Base-by-base conservation (phyloP, 176 grass and related monocot genomes). In the Lolium perenne region DNA sequence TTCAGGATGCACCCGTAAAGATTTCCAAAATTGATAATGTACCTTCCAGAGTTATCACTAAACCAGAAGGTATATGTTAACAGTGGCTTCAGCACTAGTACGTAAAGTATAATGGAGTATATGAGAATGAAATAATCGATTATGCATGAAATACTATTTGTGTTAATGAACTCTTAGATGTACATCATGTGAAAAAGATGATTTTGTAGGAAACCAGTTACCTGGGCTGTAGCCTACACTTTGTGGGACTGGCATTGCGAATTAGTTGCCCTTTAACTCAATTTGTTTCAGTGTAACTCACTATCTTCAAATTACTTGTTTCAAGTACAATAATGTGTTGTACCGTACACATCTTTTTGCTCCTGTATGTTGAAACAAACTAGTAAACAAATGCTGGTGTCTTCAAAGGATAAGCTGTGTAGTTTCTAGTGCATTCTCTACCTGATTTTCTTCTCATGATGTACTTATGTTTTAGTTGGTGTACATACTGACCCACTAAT, bases 51-150 rank as follows among this genome's bases (percentile, higher is more conserved):
- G 50, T 22, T 50, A 87, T 20, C 26, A 11, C 10, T 26, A 48
- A 76, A 84, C 81, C 81, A 70, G 38, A 82, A 88, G 86, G 56
- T 87, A 54, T 48, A 76, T 17, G 29, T 76, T 87, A 64, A 12
- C 68, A 80, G 64, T 21, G 25, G 11, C 38, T 65, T 47, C 41
- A 76, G 38, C 20, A 86, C 8, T 61, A 46, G 18, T 49, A 58
- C 64, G 87, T 48, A 21, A 40, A 66, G 3, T 79, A 79, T 4
- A 73, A 13, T 58, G 25, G 60, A 67, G 32, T 16, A n/a, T 75
- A 25, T 81, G 59, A 35, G 29, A 69, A 81, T 40, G 14, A 0
- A 9, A 81, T 10, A 70, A 61, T 69, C 29, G 45, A 59, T 83
- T 45, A 57, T 64, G 81, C 54, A 35, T 21, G 53, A 63, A 81